Evolutionary conservation across 257 asterid genomes (phyloP).

Genomic region (Ocimum tenuiflorum): DNA sequence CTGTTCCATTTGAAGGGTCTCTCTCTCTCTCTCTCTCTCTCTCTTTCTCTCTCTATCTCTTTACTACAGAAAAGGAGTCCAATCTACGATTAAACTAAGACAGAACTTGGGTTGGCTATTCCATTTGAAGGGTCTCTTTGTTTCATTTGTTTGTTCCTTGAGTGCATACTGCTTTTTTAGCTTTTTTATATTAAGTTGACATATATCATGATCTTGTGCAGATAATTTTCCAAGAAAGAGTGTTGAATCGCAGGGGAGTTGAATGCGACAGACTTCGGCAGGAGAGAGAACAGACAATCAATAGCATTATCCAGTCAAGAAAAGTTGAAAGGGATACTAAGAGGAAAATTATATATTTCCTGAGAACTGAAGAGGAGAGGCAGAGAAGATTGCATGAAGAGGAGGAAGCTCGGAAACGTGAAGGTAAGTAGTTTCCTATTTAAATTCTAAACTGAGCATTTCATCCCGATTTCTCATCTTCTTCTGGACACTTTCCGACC

Average conservation of each 20-base stretch:
- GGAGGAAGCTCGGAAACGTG: slow-evolving; percentile 76
- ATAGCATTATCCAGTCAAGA: slow-evolving; percentile 45
- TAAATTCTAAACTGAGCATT: background rate
- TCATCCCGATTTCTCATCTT: background rate
- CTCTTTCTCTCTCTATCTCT: no score
- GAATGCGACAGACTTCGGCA: slow-evolving; percentile 16
- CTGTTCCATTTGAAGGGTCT: background rate
- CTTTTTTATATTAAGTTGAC: background rate
- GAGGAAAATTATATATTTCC: slow-evolving; percentile 59
- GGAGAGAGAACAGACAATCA: slow-evolving; percentile 21
- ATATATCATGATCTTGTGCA: background rate
- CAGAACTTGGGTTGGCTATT: no score
- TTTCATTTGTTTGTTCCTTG: background rate
- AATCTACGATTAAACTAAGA: no score
- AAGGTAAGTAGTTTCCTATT: slow-evolving; percentile 42
- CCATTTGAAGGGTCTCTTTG: background rate
- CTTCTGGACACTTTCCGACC: background rate
- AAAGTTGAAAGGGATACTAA: slow-evolving; percentile 57
- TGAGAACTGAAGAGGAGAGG: slow-evolving; percentile 68
- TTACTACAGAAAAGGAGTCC: no score
- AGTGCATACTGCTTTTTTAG: background rate
- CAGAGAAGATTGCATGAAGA: slow-evolving; percentile 58
- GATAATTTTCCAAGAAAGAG: slow-evolving; percentile 14
- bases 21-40: no score
- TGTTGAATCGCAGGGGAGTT: slow-evolving; percentile 15